Conservation (phyloP, 495 filamentous ascomycete species). For the Podospora australis region DNA sequence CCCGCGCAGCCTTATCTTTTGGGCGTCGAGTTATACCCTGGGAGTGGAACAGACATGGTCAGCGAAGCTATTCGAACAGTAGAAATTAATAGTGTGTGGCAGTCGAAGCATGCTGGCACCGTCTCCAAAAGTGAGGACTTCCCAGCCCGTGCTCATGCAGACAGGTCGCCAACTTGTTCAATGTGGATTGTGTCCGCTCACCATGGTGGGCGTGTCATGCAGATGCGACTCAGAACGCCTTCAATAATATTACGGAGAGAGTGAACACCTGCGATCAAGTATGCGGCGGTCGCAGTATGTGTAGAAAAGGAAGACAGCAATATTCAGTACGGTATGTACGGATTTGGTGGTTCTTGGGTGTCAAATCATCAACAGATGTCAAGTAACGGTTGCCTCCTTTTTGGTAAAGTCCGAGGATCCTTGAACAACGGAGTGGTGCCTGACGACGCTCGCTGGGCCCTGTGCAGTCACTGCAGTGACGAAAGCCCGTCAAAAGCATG, state of each 20-base stretch:
- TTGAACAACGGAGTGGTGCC: slow-evolving; percentile 12
- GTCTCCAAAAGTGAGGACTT: not conserved
- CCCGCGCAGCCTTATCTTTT: slow-evolving; percentile 60
- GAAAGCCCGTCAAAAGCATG: slow-evolving; percentile 14
- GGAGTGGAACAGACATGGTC: slow-evolving; percentile 7
- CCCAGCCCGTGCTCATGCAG: not conserved
- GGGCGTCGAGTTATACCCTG: slow-evolving; percentile 52
- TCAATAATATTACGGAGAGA: too few relatives aligned
- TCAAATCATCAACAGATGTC: too few relatives aligned
- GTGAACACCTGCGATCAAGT: too few relatives aligned
- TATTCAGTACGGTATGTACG: too few relatives aligned
- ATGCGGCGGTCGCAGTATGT: too few relatives aligned
- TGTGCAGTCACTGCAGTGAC: slow-evolving; percentile 22
- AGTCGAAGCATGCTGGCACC: not conserved
- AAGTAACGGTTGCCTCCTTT: not conserved
- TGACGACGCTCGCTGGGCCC: slow-evolving; percentile 12
- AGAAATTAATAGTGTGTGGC: not conserved
- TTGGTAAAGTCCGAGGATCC: slow-evolving; percentile 2
- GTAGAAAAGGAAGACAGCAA: too few relatives aligned
- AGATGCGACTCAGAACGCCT: slow-evolving; percentile 13
- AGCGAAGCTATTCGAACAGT: not conserved
- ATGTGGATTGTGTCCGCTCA: too few relatives aligned
- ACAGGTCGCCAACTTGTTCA: too few relatives aligned
- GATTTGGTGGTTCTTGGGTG: too few relatives aligned
- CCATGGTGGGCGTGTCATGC: slow-evolving; percentile 24